Percentiles rank a stretch among this genome's conserved stretches.
These are phyloP conservation scores for Diaporthe longicolla DNA, from an alignment of 2,329 filamentous ascomycete genomes.

Conservation along the genomic window DNA sequence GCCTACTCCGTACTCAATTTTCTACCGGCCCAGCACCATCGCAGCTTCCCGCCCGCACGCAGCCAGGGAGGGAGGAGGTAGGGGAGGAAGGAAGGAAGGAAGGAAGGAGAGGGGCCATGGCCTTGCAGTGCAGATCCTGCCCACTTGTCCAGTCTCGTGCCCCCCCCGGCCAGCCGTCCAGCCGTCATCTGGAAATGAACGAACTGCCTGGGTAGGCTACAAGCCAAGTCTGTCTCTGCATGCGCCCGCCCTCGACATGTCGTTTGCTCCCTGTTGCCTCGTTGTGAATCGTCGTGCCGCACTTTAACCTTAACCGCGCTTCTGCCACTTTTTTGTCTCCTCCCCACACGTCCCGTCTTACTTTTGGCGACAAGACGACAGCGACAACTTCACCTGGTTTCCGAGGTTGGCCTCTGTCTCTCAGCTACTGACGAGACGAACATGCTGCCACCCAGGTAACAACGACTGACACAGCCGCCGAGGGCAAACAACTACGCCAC, in stretches of 20 bases:
- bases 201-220: neutral
- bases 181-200: neutral
- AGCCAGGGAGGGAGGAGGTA: no score
- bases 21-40: neutral
- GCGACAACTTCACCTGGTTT: neutral
- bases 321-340: neutral
- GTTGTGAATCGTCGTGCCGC: neutral
- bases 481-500: slow-evolving; percentile 1
- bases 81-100: slow-evolving; percentile 3
- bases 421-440: slow-evolving; percentile 13
- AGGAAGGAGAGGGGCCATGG: slow-evolving; percentile 2
- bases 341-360: neutral
- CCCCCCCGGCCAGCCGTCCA: neutral
- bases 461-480: slow-evolving; percentile 16
- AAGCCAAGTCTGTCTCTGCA: neutral
- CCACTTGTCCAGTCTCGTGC: slow-evolving; percentile 9
- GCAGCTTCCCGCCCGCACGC: no score
- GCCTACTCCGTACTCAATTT: neutral
- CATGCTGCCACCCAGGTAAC: slow-evolving; percentile 13
- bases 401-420: neutral
- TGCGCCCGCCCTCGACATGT: slow-evolving; percentile 6
- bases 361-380: neutral
- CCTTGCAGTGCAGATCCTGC: slow-evolving; percentile 31
- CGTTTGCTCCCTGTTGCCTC: neutral
- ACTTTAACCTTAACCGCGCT: neutral